These are phyloP conservation scores for Filosporella fistucella DNA, from an alignment of 495 filamentous ascomycete genomes.

Conservation along the genomic window DNA sequence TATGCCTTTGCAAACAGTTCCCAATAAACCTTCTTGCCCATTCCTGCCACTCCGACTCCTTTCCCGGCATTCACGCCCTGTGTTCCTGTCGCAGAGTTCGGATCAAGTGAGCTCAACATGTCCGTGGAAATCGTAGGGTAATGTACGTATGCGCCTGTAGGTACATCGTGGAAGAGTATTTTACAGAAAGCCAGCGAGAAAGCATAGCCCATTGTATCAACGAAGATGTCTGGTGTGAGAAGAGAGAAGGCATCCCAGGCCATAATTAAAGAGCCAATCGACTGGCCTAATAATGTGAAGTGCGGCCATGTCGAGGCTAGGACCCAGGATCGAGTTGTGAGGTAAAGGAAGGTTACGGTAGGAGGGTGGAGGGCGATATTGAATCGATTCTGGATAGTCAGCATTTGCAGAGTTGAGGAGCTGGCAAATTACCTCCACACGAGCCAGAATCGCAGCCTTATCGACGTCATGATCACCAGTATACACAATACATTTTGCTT, in stretches of 20 bases:
- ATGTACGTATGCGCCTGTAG: constrained; percentile 92
- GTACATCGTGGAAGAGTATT: constrained; percentile 73
- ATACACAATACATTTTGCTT: constrained; percentile 84
- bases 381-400: constrained; percentile 63
- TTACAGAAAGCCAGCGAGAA: constrained; percentile 82
- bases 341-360: constrained; percentile 81
- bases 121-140: constrained; percentile 98
- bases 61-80: constrained; percentile 82
- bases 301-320: constrained; percentile 79
- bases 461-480: constrained; percentile 88
- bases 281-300: constrained; percentile 93
- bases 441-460: constrained; percentile 71
- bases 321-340: constrained; percentile 81
- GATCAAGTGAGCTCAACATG: constrained; percentile 83
- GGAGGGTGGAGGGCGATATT: constrained; percentile 86
- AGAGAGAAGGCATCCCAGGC: constrained; percentile 92
- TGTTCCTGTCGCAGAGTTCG: constrained; percentile 44
- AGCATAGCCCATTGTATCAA: constrained; percentile 98
- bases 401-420: background rate
- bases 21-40: constrained; percentile 79
- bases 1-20: constrained; percentile 76
- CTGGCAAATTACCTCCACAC: constrained; percentile 56
- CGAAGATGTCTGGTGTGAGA: constrained; percentile 86
- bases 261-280: constrained; percentile 77
- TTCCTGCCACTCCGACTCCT: constrained; percentile 63